Percentiles rank a stretch among this genome's conserved stretches.
Conservation (phyloP, 345 rosid species). For the Hevea brasiliensis region DNA sequence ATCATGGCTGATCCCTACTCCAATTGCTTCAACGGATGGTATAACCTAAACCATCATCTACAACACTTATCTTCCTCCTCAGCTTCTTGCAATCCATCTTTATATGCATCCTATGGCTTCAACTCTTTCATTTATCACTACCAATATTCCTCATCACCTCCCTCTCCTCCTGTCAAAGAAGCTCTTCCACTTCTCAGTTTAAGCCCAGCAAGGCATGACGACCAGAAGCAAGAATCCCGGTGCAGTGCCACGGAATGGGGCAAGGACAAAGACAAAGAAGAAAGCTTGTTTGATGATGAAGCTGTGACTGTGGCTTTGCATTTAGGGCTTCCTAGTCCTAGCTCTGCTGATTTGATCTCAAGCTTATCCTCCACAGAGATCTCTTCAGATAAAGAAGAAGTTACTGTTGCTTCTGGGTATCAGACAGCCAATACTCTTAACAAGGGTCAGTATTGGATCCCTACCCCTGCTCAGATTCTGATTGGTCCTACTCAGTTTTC, state of each 20-base stretch:
- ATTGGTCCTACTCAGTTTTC: slow-evolving; percentile 98
- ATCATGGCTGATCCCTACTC: slow-evolving; percentile 67
- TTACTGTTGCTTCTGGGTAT: slow-evolving; percentile 37
- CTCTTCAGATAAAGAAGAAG: slow-evolving; percentile 49
- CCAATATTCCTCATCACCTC: slow-evolving; percentile 31
- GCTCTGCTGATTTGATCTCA: slow-evolving; percentile 41
- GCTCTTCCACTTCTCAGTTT: slow-evolving; percentile 87
- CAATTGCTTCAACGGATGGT: slow-evolving; percentile 51
- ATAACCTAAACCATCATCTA: slow-evolving; percentile 37
- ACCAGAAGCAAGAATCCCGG: slow-evolving; percentile 21
- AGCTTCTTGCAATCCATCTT: slow-evolving; percentile 36
- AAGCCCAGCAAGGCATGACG: slow-evolving; percentile 59
- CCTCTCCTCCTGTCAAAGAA: slow-evolving; percentile 80
- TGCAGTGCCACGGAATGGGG: slow-evolving; percentile 44
- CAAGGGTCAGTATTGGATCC: slow-evolving; percentile 95
- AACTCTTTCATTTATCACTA: slow-evolving; percentile 25
- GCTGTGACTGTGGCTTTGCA: slow-evolving; percentile 77
- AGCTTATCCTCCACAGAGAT: slow-evolving; percentile 39
- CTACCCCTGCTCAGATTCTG: slow-evolving; percentile 95
- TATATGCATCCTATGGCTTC: slow-evolving; percentile 29
- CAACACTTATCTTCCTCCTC: slow-evolving; percentile 43
- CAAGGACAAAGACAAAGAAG: slow-evolving; percentile 33
- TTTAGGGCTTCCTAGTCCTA: slow-evolving; percentile 68
- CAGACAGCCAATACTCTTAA: slow-evolving; percentile 34
- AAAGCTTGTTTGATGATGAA: slow-evolving; percentile 25